Conservation (phyloP, 2,329 filamentous ascomycete genomes). For the Beauveria scarabaeidicola region DNA sequence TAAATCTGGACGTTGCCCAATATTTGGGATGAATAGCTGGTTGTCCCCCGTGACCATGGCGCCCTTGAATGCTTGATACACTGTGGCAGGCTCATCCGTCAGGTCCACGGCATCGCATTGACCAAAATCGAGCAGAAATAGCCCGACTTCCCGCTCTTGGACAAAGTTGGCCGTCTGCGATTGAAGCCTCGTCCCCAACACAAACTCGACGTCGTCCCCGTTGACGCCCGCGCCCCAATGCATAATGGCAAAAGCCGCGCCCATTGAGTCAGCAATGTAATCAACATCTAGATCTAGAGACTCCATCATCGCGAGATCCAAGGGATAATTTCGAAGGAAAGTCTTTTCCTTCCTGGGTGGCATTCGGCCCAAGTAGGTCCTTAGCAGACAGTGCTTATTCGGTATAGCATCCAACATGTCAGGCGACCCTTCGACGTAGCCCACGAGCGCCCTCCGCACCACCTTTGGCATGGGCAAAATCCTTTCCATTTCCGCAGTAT, state of each 20-base stretch:
- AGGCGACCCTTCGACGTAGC: conserved; percentile 11
- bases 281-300: conserved; percentile 10
- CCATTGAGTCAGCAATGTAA: conserved; percentile 14
- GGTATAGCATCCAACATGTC: conserved; percentile 5
- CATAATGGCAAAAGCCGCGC: conserved; percentile 16
- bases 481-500: conserved; percentile 15
- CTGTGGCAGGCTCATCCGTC: conserved; percentile 1
- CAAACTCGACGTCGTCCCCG: conserved; percentile 18
- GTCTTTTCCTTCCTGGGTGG: neutral
- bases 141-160: conserved; percentile 10
- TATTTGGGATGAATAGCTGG: conserved; percentile 18
- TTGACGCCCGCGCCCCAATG: conserved; percentile 18
- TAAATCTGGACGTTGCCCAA: conserved; percentile 10
- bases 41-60: conserved; percentile 19
- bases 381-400: conserved; percentile 18
- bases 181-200: conserved; percentile 11
- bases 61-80: conserved; percentile 18
- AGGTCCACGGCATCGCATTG: conserved; percentile 18
- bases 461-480: conserved; percentile 17
- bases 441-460: conserved; percentile 13
- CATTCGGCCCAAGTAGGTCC: conserved; percentile 14
- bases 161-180: neutral
- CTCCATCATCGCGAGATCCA: conserved; percentile 11
- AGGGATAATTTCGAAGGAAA: conserved; percentile 11
- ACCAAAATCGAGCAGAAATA: conserved; percentile 18